phyloP scores from a whole-genome alignment of 257 asterid species.

The Henckelia pumila region DNA sequence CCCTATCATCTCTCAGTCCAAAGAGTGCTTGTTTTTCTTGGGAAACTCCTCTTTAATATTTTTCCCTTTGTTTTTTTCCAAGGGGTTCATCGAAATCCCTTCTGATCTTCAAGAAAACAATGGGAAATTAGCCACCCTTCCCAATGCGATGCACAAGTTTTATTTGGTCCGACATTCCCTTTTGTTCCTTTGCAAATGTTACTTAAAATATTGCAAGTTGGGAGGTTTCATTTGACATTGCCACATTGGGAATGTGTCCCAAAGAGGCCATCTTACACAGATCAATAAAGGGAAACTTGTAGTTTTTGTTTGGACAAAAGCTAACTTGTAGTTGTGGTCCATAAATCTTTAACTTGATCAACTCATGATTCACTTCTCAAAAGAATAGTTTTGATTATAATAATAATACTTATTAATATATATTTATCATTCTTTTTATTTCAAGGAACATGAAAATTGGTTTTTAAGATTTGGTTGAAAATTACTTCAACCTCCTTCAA shows the following conservation, averaged over 20 bases:
- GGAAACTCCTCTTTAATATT: conserved; percentile 12
- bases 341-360: background rate
- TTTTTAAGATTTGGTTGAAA: no score
- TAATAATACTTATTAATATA: no score
- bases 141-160: conserved; percentile 20
- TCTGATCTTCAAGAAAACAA: background rate
- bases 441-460: no score
- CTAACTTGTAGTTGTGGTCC: conserved; percentile 23
- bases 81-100: background rate
- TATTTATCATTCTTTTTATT: no score
- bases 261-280: conserved; percentile 28
- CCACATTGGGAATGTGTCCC: conserved; percentile 37
- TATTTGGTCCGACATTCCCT: conserved; percentile 63
- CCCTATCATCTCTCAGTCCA: conserved; percentile 30
- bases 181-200: conserved; percentile 48
- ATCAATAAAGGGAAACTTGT: conserved; percentile 18
- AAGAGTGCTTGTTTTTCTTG: conserved; percentile 33
- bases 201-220: conserved; percentile 31
- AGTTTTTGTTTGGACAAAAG: conserved; percentile 23
- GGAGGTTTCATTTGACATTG: conserved; percentile 21
- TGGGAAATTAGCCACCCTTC: conserved; percentile 7
- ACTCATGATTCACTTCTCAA: background rate
- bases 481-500: no score
- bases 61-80: background rate
- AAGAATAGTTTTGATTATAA: background rate